Conservation (phyloP, 768 basidiomycete species). For the Mycena indigotica region DNA sequence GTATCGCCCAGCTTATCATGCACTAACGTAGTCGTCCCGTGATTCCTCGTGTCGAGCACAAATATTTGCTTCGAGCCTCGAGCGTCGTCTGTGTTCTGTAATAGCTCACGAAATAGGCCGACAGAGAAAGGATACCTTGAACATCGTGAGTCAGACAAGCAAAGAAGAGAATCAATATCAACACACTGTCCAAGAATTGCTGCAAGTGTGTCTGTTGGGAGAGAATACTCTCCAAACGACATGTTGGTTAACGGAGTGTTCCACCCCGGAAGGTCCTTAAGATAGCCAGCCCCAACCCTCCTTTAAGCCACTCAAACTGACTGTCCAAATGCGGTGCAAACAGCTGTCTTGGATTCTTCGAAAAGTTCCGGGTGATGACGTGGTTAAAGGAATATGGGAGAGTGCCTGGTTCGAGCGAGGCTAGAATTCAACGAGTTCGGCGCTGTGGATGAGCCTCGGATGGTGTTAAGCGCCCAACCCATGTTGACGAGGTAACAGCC, state of each 20-base stretch:
- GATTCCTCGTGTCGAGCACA: slow-evolving; percentile 41
- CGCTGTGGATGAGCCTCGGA: not conserved
- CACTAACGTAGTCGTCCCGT: slow-evolving; percentile 29
- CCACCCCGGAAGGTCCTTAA: not conserved
- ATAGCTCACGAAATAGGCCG: slow-evolving; percentile 45
- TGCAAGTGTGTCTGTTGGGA: slow-evolving; percentile 27
- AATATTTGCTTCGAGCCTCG: slow-evolving; percentile 42
- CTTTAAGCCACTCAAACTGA: not conserved
- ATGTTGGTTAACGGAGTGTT: not conserved
- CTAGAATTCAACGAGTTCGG: too few species aligned
- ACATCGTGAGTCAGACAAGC: not conserved
- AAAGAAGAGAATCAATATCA: not conserved
- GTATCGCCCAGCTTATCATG: slow-evolving; percentile 29
- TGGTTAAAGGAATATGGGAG: not conserved
- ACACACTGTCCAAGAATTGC: slow-evolving; percentile 35
- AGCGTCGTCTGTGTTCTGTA: slow-evolving; percentile 56
- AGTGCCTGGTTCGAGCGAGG: too few species aligned
- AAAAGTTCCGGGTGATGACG: too few species aligned
- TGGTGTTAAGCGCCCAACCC: not conserved
- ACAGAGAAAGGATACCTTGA: slow-evolving; percentile 47
- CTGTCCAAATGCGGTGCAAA: not conserved
- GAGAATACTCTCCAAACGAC: slow-evolving; percentile 21
- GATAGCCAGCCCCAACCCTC: not conserved
- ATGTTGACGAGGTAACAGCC: not conserved
- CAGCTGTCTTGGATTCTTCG: not conserved